Evolutionary conservation across 78 protist species (phyloP).

Genomic region (Chrysochromulina tobinii): DNA sequence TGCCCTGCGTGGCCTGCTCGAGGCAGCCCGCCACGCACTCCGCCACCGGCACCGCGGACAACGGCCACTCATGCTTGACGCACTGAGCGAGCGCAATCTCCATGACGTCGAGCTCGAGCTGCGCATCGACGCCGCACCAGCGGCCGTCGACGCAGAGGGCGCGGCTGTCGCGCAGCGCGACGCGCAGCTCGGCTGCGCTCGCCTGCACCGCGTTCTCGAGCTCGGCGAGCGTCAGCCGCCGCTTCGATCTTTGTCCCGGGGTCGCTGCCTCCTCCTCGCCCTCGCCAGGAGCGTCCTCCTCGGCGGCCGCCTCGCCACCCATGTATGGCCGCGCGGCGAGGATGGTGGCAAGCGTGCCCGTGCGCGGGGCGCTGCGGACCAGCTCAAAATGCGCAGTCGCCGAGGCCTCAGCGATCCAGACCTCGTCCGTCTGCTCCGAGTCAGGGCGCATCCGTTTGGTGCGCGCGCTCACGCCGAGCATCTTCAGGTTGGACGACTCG

Average conservation of each 20-base stretch:
- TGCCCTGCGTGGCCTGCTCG: not conserved
- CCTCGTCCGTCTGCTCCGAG: not conserved
- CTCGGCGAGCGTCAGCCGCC: not conserved
- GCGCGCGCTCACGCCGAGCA: not conserved
- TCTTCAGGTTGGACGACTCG: not conserved
- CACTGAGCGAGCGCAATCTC: not conserved
- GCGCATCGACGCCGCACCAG: not conserved
- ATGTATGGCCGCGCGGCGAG: not conserved
- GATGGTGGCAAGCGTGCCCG: not conserved
- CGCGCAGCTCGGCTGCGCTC: not conserved
- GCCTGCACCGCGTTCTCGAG: not conserved
- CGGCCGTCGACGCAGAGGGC: not conserved
- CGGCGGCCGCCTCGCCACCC: not conserved
- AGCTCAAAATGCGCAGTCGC: not conserved
- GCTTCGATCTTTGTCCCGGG: not conserved
- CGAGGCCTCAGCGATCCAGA: not conserved
- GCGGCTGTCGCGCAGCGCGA: not conserved
- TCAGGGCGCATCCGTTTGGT: not conserved
- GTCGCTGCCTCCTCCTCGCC: not conserved
- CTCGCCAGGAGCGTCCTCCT: not conserved
- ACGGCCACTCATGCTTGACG: not conserved
- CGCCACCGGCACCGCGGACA: not conserved
- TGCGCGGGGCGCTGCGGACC: not conserved
- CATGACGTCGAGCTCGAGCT: not conserved
- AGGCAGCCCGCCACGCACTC: not conserved